These are phyloP conservation scores for Phellinidium pouzarii DNA, from an alignment of 1,284 basidiomycete genomes.

Conservation along the genomic window DNA sequence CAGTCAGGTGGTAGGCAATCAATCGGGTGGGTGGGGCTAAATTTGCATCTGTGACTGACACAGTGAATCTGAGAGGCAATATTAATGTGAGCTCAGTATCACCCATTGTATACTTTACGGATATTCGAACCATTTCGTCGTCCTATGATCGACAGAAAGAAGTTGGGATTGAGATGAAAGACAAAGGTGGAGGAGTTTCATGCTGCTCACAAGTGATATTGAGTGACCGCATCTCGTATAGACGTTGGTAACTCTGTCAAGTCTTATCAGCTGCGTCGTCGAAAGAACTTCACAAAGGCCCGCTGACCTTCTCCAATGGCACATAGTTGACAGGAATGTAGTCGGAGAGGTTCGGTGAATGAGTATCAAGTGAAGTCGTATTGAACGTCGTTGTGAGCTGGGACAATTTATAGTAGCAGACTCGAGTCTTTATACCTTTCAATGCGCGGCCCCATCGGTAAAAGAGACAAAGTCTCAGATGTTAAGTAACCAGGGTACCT, in stretches of 20 bases:
- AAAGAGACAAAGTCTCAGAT: neutral
- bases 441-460: neutral
- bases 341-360: neutral
- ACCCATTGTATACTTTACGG: conserved; percentile 1
- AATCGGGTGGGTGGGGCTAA: conserved; percentile 55
- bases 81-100: neutral
- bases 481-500: neutral
- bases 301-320: conserved; percentile 51
- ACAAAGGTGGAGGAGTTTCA: conserved; percentile 16
- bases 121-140: conserved; percentile 46
- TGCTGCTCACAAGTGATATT: conserved; percentile 42
- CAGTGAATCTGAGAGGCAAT: conserved; percentile 42
- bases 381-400: too few species aligned
- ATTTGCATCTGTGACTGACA: conserved; percentile 58
- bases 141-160: conserved; percentile 36
- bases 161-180: conserved; percentile 21
- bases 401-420: too few species aligned
- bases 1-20: conserved; percentile 54
- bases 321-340: conserved; percentile 36
- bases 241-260: conserved; percentile 45
- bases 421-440: neutral
- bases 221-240: conserved; percentile 52
- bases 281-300: conserved; percentile 11
- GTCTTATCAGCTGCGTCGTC: conserved; percentile 3
- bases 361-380: neutral